These are phyloP conservation scores for Phytophthora hibernalis DNA, from an alignment of 352 stramenopile species.

Conservation along the genomic window DNA sequence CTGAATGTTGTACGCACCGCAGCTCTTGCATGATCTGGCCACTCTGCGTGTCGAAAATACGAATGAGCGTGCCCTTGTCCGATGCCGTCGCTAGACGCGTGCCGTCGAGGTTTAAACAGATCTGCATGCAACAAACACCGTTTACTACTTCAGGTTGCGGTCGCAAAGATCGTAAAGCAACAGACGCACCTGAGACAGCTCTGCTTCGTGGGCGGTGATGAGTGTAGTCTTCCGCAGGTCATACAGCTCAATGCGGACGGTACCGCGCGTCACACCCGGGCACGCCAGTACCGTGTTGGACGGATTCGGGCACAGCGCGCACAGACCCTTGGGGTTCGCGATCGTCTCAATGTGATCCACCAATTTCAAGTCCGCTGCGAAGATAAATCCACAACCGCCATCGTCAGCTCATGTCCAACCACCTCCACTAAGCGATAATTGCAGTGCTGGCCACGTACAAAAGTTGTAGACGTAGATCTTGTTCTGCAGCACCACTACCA, in stretches of 20 bases:
- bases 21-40: constrained; percentile 92
- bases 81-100: constrained; percentile 95
- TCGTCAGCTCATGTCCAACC: constrained; percentile 10
- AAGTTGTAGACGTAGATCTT: constrained; percentile 99
- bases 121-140: constrained; percentile 40
- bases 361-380: constrained; percentile 93
- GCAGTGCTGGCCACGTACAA: constrained; percentile 43
- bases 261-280: constrained; percentile 90
- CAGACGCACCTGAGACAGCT: constrained; percentile 81
- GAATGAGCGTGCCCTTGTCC: constrained; percentile 98
- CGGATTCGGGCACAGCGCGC: constrained; percentile 93
- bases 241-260: constrained; percentile 98
- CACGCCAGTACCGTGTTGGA: constrained; percentile 96
- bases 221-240: constrained; percentile 95
- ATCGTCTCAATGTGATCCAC: constrained; percentile 99
- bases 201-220: constrained; percentile 96
- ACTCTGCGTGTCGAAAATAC: constrained; percentile 97
- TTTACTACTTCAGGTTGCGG: not conserved
- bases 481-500: constrained; percentile 97
- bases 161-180: not conserved
- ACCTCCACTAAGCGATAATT: not conserved
- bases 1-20: constrained; percentile 39
- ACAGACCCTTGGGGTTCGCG: constrained; percentile 96
- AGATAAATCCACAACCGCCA: not conserved
- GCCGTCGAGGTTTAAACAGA: constrained; percentile 95